Conservation (phyloP, 345 rosid genomes). For the Citrus unshiu region DNA sequence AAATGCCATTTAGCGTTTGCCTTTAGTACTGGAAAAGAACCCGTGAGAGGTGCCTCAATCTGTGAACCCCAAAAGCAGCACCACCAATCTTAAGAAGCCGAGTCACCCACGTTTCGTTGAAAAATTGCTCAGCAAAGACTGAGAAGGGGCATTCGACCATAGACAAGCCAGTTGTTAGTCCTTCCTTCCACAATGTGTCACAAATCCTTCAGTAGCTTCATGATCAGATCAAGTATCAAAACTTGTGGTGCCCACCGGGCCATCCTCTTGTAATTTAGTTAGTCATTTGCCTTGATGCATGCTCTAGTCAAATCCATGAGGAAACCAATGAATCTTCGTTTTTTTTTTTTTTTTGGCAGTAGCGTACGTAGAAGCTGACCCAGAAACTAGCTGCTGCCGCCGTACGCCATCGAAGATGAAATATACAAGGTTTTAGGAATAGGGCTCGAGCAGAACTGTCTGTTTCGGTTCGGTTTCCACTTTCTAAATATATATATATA, state of each 20-base stretch:
- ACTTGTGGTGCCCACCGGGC: constrained; percentile 37
- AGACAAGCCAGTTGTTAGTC: constrained; percentile 32
- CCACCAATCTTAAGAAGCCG: constrained; percentile 32
- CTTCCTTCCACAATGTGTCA: constrained; percentile 60
- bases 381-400: too few species aligned
- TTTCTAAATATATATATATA: too few species aligned
- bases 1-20: too few species aligned
- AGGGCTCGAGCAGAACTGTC: too few species aligned
- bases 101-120: constrained; percentile 31
- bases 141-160: constrained; percentile 46
- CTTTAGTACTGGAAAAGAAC: too few species aligned
- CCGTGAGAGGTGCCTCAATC: too few species aligned
- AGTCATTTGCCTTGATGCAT: constrained; percentile 24
- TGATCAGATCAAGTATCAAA: constrained; percentile 33
- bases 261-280: constrained; percentile 24
- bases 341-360: too few species aligned
- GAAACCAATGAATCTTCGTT: constrained; percentile 37
- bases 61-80: too few species aligned
- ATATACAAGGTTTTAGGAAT: too few species aligned
- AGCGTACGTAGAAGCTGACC: too few species aligned
- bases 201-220: constrained; percentile 34
- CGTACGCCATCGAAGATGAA: too few species aligned
- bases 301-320: constrained; percentile 34
- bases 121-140: constrained; percentile 40
- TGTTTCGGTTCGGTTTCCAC: too few species aligned